A percentile compares a stretch with the other conserved stretches of the same genome.
phyloP scores from a whole-genome alignment of 73 alveolate species.

The Paramecium caudatum region DNA sequence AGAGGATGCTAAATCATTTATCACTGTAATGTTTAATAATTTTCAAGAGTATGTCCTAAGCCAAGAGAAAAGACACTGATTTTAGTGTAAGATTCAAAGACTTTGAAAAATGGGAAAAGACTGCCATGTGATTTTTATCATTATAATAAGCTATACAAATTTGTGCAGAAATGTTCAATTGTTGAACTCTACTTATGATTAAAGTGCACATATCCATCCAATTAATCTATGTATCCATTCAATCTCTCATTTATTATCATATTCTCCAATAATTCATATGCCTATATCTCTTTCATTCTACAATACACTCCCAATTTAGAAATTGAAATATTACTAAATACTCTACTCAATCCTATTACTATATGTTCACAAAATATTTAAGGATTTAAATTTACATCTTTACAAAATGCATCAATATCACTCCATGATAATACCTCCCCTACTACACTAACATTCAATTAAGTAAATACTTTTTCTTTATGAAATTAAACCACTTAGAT shows the following conservation, averaged over 20 bases:
- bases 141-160: not conserved
- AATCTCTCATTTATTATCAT: not conserved
- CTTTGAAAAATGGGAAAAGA: conserved; percentile 55
- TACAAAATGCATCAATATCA: not conserved
- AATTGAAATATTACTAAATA: not conserved
- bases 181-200: not conserved
- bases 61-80: conserved; percentile 38
- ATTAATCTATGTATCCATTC: not conserved
- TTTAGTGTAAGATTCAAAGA: conserved; percentile 55
- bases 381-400: not conserved
- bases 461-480: not conserved
- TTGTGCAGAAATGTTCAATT: conserved; percentile 29
- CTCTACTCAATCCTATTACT: not conserved
- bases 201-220: conserved; percentile 5
- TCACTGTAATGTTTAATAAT: conserved; percentile 37
- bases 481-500: not conserved
- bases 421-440: not conserved
- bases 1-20: conserved; percentile 61
- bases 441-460: not conserved
- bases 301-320: not conserved
- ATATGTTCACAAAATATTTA: conserved; percentile 32
- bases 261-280: conserved; percentile 2
- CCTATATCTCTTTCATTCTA: not conserved
- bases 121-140: conserved; percentile 46
- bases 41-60: conserved; percentile 51